Evolutionary conservation across 352 stramenopile species (phyloP), one percentile per base, ranked within the genome.

Genomic region (Phytophthora sp.): DNA sequence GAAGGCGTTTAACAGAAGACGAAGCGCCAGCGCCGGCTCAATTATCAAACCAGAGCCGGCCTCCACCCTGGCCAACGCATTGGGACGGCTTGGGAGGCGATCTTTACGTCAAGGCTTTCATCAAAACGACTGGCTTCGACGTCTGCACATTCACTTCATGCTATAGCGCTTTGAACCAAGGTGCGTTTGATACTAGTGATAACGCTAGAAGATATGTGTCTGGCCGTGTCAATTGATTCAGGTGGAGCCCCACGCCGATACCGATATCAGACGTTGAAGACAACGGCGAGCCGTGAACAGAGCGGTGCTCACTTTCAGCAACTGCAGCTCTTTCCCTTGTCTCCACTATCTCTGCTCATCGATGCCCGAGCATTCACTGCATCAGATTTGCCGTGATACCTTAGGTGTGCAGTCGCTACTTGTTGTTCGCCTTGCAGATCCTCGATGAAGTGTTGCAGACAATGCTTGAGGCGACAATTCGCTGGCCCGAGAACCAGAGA

Each of bases 361-460:
- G 3, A 59, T 51, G 18, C 26, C 38, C 7, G 36, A 59, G 4
- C 13, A 59, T 31, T 59, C 36, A 20, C 51, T 51, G 1, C 52
- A 50, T 13, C 24, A 50, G 16, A 59, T 36, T 39, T 58, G 51
- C 51, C 7, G 23, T 50, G 7, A 49, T 36, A 2, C 52, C 52
- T 16, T 51, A 36, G 3, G 38, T 51, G 27, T 51, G 26, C 52
- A 30, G 11, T 15, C 24, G 52, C 5, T 59, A 51, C 12, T 18
- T 51, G 29, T 13, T 6, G 6, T 51, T 59, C 30, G 15, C 52
- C 6, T 20, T 42, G 24, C 15, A 59, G 18, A 59, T 59, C 41
- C 24, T 50, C 2, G 7, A 30, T 2, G 52, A 41, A 4, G 36
- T 49, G 18, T 47, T 41, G 2, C 13, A 4, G 3, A 2, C n/a